A percentile compares a stretch with the other conserved stretches of the same genome.
These are phyloP conservation scores for Neonothopanus nambi DNA, from an alignment of 1,284 basidiomycete genomes.

Conservation along the genomic window DNA sequence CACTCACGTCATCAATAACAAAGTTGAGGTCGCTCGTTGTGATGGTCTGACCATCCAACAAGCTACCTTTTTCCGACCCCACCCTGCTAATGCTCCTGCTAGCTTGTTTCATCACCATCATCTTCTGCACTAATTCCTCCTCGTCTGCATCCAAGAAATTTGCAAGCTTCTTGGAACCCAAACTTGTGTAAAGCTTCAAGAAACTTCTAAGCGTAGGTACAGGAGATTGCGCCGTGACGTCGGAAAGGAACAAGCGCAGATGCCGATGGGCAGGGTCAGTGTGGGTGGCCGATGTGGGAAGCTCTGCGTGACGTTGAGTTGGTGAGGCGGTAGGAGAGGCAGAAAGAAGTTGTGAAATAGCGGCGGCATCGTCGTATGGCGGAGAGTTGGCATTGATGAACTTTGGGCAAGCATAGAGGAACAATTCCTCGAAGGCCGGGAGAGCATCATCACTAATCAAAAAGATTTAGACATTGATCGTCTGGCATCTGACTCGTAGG, in stretches of 20 bases:
- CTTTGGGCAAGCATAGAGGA: slow-evolving; percentile 93
- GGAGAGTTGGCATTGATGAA: slow-evolving; percentile 95
- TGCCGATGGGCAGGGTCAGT: slow-evolving; percentile 85
- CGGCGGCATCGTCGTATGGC: slow-evolving; percentile 82
- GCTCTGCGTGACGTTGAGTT: slow-evolving; percentile 28
- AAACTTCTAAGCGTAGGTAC: slow-evolving; percentile 89
- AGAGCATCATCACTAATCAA: slow-evolving; percentile 66
- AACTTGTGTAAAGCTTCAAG: slow-evolving; percentile 93
- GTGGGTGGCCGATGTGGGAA: slow-evolving; percentile 23
- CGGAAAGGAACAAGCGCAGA: slow-evolving; percentile 78
- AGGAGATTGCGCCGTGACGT: slow-evolving; percentile 74
- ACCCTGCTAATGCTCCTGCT: slow-evolving; percentile 74
- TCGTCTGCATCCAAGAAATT: slow-evolving; percentile 89
- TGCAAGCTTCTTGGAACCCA: slow-evolving; percentile 91
- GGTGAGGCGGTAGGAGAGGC: slow-evolving; percentile 36
- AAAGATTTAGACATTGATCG: not conserved
- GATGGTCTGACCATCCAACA: slow-evolving; percentile 86
- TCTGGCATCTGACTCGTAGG: not conserved
- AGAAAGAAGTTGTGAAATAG: slow-evolving; percentile 52
- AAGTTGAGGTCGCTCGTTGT: slow-evolving; percentile 95
- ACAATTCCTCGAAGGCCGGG: slow-evolving; percentile 91
- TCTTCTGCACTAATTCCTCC: slow-evolving; percentile 92
- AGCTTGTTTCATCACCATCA: slow-evolving; percentile 95
- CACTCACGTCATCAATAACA: slow-evolving; percentile 84
- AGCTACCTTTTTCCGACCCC: slow-evolving; percentile 49